Evolutionary conservation across 192 early-diverging fungal genomes (phyloP), one percentile per base, ranked within the genome.

Genomic region (Geosiphon pyriformis): DNA sequence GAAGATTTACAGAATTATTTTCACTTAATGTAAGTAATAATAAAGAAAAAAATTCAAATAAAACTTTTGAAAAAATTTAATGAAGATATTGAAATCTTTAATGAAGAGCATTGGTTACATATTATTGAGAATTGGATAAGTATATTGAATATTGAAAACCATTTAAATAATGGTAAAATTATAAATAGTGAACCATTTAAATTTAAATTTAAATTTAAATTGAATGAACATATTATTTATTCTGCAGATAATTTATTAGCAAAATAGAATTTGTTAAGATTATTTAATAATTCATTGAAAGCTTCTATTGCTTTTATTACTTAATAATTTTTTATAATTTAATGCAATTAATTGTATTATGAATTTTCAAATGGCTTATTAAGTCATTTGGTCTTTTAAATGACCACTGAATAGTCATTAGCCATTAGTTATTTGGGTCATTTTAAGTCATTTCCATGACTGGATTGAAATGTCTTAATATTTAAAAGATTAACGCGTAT

Each of bases 151-250:
- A 15, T 46, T 30, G 59, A 61, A 61, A 61, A 61, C 30, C 26
- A 30, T 23, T 7, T 61, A 27, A 26, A 61, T 49, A 30, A 18
- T 29, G 59, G 42, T 61, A 26, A 61, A 61, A 27, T 47, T 12
- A 17, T 61, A 30, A n/a, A 26, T 61, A 49, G 26, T 49, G 25
- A 22, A 49, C 0, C 34, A 46, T 61, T 30, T 49, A 26, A 61
- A 25, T 59, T 59, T 59, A 34, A 59, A 27, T 31, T 42, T 33
- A 34, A 42, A 42, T 42, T 42, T 32, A 35, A n/a, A n/a, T n/a
- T n/a, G 37, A 15, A 15, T 42, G 37, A 15, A 42, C 37, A 42
- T 42, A 42, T 42, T 42, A 42, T 42, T 42, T 15, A 42, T 42
- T 15, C 15, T 10, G 37, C 37, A 42, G 37, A 42, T 42, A 15